Conservation (phyloP, 352 stramenopile species). For the Phytophthora sansomeana region DNA sequence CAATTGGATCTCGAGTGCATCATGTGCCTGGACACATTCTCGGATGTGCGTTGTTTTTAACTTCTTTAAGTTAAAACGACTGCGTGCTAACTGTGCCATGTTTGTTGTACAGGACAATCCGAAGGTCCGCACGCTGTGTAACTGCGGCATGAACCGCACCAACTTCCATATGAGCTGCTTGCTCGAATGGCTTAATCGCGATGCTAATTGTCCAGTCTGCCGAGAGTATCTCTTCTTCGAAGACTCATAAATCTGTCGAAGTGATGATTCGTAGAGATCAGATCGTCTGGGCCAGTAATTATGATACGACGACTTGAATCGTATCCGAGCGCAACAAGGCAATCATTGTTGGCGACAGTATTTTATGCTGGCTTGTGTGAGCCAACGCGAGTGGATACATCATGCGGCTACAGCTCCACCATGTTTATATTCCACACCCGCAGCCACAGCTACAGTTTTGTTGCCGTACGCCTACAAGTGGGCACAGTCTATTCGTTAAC, state of each 20-base stretch:
- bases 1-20: conserved; percentile 87
- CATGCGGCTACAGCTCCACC: background rate
- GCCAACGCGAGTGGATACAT: background rate
- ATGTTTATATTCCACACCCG: conserved; percentile 11
- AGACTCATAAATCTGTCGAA: conserved; percentile 53
- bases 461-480: conserved; percentile 3
- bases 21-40: conserved; percentile 87
- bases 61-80: background rate
- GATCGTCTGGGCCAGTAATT: background rate
- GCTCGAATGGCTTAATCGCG: conserved; percentile 87
- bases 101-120: conserved; percentile 58
- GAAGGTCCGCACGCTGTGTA: conserved; percentile 87
- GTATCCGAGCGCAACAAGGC: conserved; percentile 13
- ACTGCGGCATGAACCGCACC: conserved; percentile 90
- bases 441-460: conserved; percentile 33
- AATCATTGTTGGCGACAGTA: conserved; percentile 10
- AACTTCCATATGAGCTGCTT: conserved; percentile 92
- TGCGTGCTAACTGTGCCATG: background rate
- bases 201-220: conserved; percentile 88
- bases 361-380: background rate
- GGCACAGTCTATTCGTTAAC: conserved; percentile 11
- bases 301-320: conserved; percentile 14
- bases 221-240: conserved; percentile 90
- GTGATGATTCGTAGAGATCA: background rate
- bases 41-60: conserved; percentile 26